phyloP scores from a whole-genome alignment of 106 monocot genomes.

The Dioscorea alata region DNA sequence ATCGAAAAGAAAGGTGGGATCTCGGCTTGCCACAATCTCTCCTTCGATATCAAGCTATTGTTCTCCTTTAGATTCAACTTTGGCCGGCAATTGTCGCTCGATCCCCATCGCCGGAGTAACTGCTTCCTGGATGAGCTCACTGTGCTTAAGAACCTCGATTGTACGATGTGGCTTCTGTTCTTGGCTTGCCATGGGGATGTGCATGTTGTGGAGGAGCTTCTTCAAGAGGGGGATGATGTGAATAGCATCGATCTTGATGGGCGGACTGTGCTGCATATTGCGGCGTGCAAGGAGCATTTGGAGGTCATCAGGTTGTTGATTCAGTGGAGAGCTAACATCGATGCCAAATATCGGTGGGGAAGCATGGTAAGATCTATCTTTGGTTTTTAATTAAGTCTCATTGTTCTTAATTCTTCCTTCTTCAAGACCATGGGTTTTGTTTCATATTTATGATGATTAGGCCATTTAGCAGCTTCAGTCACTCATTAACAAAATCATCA shows the following conservation, averaged over 20 bases:
- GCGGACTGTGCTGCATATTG: slow-evolving; percentile 79
- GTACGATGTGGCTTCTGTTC: slow-evolving; percentile 79
- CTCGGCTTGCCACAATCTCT: neutral
- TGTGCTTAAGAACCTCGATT: slow-evolving; percentile 66
- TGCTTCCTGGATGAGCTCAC: slow-evolving; percentile 31
- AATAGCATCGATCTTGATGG: slow-evolving; percentile 93
- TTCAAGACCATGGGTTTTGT: no score
- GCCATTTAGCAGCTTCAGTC: no score
- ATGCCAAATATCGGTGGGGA: slow-evolving; percentile 86
- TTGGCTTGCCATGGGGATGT: slow-evolving; percentile 63
- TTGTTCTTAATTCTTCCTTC: no score
- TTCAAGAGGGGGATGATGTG: slow-evolving; percentile 52
- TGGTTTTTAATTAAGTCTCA: no score
- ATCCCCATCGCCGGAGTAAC: slow-evolving; percentile 23
- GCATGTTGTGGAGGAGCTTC: slow-evolving; percentile 47
- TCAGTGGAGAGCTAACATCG: slow-evolving; percentile 59
- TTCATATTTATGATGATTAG: no score
- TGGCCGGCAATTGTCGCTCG: slow-evolving; percentile 59
- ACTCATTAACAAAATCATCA: no score
- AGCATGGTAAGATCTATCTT: slow-evolving; percentile 49
- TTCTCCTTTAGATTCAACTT: slow-evolving; percentile 18
- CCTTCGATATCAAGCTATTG: slow-evolving; percentile 8
- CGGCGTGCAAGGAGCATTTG: slow-evolving; percentile 68
- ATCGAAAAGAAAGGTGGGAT: no score
- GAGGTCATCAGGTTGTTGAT: slow-evolving; percentile 65